Base-by-base conservation (phyloP, 257 asterid species). In the Catharanthus roseus region DNA sequence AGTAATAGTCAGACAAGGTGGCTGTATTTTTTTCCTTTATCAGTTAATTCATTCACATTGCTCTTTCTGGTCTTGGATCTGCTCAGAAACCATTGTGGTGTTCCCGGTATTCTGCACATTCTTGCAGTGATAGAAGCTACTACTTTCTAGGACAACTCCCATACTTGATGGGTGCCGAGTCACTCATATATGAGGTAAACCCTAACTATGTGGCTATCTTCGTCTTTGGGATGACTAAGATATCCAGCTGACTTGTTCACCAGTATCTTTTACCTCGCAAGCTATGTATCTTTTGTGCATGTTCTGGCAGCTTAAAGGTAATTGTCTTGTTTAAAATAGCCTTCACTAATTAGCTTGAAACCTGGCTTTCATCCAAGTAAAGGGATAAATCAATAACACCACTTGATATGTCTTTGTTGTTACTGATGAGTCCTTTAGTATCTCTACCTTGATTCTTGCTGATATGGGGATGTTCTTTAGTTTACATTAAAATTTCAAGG, bases 41-140 rank as follows among this genome's bases (percentile, higher is more conserved):
- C 38, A 19, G n/a, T 75, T 62, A 45, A 31, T 69, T 51, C 49
- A 76, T 18, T 53, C 62, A 24, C 18, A 26, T 4, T 75, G 80
- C 68, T 61, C 77, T 72, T 64, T 56, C 36, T 74, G 74, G 39
- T 78, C 51, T 70, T 67, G 58, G 41, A 75, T 77, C 79, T 58
- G 78, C 68, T 81, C 97, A 95, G 99, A 91, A 86, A 87, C 99
- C 99, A 76, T 79, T 95, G 74, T 95, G 99, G 99, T 95, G 99
- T 82, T 75, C 86, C 74, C 79, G 77, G 80, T 76, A 82, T 53
- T 78, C 83, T 57, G 72, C 70, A 6, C 73, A 72, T 74, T 66
- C 85, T 66, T 95, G 99, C 88, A 85, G 82, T 70, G 36, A 88
- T 56, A 84, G 95, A 87, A 87, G 57, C 10, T 95, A 85, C 85